phyloP scores from a whole-genome alignment of 441 rosid species.

The Pelargonium fulgidum region DNA sequence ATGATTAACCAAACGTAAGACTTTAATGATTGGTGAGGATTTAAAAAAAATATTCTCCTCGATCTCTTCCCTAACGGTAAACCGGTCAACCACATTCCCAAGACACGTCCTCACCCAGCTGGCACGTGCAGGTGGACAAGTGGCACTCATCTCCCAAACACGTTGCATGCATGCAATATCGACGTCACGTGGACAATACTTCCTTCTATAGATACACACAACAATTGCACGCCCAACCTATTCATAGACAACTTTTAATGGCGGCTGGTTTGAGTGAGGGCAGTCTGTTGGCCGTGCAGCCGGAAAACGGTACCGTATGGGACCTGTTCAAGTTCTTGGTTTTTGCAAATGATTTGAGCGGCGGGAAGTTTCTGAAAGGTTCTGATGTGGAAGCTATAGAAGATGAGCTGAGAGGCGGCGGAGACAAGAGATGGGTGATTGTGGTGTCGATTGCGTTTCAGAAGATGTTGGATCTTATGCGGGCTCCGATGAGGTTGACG shows the following conservation, averaged over 20 bases:
- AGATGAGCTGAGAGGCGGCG: constrained; percentile 29
- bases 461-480: constrained; percentile 36
- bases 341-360: constrained; percentile 35
- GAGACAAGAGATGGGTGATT: constrained; percentile 44
- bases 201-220: neutral
- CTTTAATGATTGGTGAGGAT: too few species aligned
- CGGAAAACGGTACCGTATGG: constrained; percentile 41
- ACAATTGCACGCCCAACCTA: too few species aligned
- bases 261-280: neutral
- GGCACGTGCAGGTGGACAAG: neutral
- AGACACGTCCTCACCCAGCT: too few species aligned
- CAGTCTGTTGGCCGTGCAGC: constrained; percentile 48
- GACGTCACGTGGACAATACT: too few species aligned
- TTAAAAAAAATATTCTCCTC: too few species aligned
- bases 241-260: too few species aligned
- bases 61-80: too few species aligned
- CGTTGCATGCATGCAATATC: too few species aligned
- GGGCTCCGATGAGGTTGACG: constrained; percentile 54
- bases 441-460: constrained; percentile 51
- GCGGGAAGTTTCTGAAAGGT: constrained; percentile 47
- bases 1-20: neutral
- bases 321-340: constrained; percentile 43
- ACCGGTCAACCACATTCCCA: too few species aligned
- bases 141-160: neutral
- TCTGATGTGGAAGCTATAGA: constrained; percentile 22